Evolutionary conservation across 2,329 filamentous ascomycete species (phyloP), one percentile per base, ranked within the genome.

Genomic region (Kalaharituber pfeilii): DNA sequence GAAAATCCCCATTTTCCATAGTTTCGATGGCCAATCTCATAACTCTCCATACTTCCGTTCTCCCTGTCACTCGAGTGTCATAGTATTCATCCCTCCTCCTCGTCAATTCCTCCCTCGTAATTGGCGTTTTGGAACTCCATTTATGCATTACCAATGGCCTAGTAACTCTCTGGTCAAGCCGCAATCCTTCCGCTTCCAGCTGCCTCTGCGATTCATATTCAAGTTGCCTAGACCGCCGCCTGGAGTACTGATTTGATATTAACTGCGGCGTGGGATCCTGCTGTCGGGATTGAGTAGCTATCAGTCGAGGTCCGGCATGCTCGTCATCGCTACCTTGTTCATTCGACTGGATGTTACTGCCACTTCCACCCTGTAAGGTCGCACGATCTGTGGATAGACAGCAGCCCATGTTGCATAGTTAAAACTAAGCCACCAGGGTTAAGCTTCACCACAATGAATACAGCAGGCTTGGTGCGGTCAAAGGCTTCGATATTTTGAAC

Each of bases 41-140:
- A 0, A 84, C 81, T 62, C 78, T 78, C 89, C 89, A 96, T 25
- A 91, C 76, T 67, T 94, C 85, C 3, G 75, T 64, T 3, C 79
- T 75, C 1, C 86, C 86, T 0, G 82, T 84, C 15, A 93, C 85
- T 49, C 86, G 74, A 1, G 88, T 95, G 57, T 95, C 87, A 68
- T 94, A 96, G 72, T 93, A 95, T 58, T 86, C 86, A 50, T 70
- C 71, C 50, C 89, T 77, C 69, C 94, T 85, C 28, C 73, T 74
- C 56, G 79, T 77, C 1, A 94, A 72, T 52, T 81, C 72, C 15
- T 69, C 65, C n/a, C 76, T 78, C 1, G 84, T 87, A 84, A 70
- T 68, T 20, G 77, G 77, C 52, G 74, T 73, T 57, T 74, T 75
- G 54, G 80, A 78, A 11, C 71, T 71, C 83, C 83, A 87, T 53